These are phyloP conservation scores for Chaetomiaceae sp. DNA, from an alignment of 2,329 filamentous ascomycete species.

Conservation along the genomic window DNA sequence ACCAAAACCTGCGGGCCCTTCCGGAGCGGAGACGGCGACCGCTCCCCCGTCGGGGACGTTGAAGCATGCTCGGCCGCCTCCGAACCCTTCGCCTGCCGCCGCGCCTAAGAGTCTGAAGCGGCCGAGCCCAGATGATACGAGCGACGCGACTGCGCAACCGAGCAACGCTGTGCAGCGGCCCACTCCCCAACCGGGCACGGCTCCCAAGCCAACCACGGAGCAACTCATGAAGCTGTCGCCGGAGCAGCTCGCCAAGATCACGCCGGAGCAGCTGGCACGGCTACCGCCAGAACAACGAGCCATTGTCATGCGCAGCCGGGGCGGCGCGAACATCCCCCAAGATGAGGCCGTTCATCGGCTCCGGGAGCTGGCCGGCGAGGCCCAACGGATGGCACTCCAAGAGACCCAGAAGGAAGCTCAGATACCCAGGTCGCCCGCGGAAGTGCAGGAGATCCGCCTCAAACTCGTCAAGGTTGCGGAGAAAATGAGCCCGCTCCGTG, in stretches of 20 bases:
- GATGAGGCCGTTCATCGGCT: slow-evolving; percentile 33
- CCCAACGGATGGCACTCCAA: slow-evolving; percentile 34
- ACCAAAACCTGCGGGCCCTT: slow-evolving; percentile 18
- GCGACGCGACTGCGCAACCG: slow-evolving; percentile 31
- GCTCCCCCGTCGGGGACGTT: slow-evolving; percentile 19
- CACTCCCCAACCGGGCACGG: slow-evolving; percentile 27
- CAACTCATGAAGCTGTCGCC: slow-evolving; percentile 41
- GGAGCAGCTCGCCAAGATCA: slow-evolving; percentile 39
- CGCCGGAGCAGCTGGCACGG: slow-evolving; percentile 37
- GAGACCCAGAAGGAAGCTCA: slow-evolving; percentile 38
- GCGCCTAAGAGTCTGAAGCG: slow-evolving; percentile 48
- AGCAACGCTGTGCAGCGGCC: slow-evolving; percentile 26
- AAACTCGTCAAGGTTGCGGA: slow-evolving; percentile 40
- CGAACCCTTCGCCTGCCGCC: slow-evolving; percentile 37
- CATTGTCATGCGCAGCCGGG: slow-evolving; percentile 23
- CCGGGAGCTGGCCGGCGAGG: slow-evolving; percentile 31
- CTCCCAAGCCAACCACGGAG: slow-evolving; percentile 29
- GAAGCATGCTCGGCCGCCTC: slow-evolving; percentile 30
- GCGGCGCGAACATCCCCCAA: not conserved
- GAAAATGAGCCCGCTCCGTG: slow-evolving; percentile 43
- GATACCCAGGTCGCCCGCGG: slow-evolving; percentile 44
- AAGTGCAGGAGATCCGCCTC: slow-evolving; percentile 40
- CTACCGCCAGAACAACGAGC: slow-evolving; percentile 43
- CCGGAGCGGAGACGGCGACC: slow-evolving; percentile 8
- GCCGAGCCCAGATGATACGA: slow-evolving; percentile 43